These are phyloP conservation scores for Eucalyptus erythrocorys DNA, from an alignment of 345 rosid species.

Conservation along the genomic window DNA sequence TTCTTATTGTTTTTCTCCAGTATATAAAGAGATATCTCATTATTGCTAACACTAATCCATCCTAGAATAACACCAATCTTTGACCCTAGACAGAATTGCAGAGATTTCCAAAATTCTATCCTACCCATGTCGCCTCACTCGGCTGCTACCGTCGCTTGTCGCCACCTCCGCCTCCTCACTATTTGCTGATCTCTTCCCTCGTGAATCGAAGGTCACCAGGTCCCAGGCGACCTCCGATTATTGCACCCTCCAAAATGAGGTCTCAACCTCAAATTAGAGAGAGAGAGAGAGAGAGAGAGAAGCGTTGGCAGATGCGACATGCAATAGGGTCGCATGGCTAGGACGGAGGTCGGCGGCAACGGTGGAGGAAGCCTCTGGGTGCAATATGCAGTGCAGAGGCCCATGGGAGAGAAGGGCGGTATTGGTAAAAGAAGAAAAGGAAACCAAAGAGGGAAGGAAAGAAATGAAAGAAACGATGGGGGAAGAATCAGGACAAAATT, in stretches of 20 bases:
- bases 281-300: background rate
- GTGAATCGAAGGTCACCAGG: background rate
- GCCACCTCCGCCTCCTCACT: background rate
- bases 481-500: background rate
- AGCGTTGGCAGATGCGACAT: background rate
- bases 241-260: background rate
- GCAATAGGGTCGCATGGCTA: background rate
- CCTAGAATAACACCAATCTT: background rate
- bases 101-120: background rate
- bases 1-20: background rate
- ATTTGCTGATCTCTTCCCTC: background rate
- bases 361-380: background rate
- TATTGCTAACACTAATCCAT: background rate
- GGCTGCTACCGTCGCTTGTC: background rate
- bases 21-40: background rate
- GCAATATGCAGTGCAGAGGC: background rate
- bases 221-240: background rate
- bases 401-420: background rate
- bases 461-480: background rate
- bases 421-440: background rate
- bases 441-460: background rate
- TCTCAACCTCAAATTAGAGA: background rate
- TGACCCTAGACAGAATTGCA: background rate
- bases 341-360: background rate
- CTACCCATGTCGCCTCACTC: background rate